Evolutionary conservation across 2,329 filamentous ascomycete species (phyloP), one percentile per base, ranked within the genome.

Genomic region (Cyphellophora europaea): DNA sequence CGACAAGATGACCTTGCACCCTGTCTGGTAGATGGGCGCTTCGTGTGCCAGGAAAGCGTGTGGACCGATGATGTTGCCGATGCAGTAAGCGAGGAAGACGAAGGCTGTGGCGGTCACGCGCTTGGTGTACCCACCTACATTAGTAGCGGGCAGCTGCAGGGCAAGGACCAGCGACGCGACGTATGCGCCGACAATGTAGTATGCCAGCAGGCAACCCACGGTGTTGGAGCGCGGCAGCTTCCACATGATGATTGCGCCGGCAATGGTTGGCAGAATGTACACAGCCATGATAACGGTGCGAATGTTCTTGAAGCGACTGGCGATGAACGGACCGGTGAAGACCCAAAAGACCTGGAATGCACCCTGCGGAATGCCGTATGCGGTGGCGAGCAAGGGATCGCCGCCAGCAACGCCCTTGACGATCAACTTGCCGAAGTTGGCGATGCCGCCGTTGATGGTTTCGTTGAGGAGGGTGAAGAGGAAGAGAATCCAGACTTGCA

Each of bases 341-440:
- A 76, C 66, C 43, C 60, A 72, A n/a, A 71, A 50, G 3, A 71
- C 59, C 36, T 72, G 69, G 44, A 70, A 72, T 2, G 59, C 65
- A 4, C 72, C 72, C 28, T 66, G 62, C 0, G 72, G 72, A 19
- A 76, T 74, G 0, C 69, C 71, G 3, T 71, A 58, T 0, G 65
- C 65, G 0, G 69, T 71, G 0, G 72, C 72, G 5, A 58, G 47
- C 1, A 71, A 54, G 0, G 65, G 44, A 31, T 64, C 57, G 1
- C 66, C 62, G 37, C 72, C 72, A 62, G 13, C 65, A 16, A 67
- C 58, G 0, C 63, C 53, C 17, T 56, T 49, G 23, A 57, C 51
- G 5, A 58, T 52, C 17, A 56, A 27, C 2, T 45, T 52, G 5
- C 42, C 42, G 37, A 54, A 54, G 33, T 54, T 55, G 5, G 51